Conservation (phyloP, 1,139 yeast species). For the Casaregolazyma suthepensis region DNA sequence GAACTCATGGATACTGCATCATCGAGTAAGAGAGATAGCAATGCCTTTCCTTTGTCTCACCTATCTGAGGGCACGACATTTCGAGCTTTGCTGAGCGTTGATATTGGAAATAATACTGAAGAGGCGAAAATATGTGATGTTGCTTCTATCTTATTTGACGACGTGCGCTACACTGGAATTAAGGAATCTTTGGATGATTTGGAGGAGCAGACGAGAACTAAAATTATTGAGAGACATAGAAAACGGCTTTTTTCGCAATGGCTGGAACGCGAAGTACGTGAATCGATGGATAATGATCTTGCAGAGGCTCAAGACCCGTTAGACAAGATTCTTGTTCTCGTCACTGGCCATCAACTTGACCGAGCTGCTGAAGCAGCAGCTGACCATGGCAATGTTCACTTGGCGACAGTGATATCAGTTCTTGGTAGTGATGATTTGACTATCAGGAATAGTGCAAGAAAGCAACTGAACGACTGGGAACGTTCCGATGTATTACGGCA, state of each 20-base stretch:
- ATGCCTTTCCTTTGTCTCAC: slow-evolving; percentile 6
- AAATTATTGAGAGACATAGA: slow-evolving; percentile 38
- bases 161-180: slow-evolving; percentile 19
- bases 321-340: slow-evolving; percentile 46
- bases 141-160: slow-evolving; percentile 56
- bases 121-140: slow-evolving; percentile 40
- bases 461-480: slow-evolving; percentile 53
- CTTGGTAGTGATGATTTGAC: slow-evolving; percentile 55
- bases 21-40: not conserved
- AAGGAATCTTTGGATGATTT: slow-evolving; percentile 5
- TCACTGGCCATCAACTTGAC: slow-evolving; percentile 53
- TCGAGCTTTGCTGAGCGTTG: slow-evolving; percentile 10
- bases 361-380: slow-evolving; percentile 60
- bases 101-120: not conserved
- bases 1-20: slow-evolving; percentile 1
- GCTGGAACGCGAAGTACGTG: slow-evolving; percentile 47
- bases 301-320: slow-evolving; percentile 33
- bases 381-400: slow-evolving; percentile 53
- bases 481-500: slow-evolving; percentile 35
- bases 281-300: slow-evolving; percentile 35
- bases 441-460: slow-evolving; percentile 47
- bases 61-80: slow-evolving; percentile 18
- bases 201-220: slow-evolving; percentile 22
- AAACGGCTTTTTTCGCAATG: slow-evolving; percentile 49
- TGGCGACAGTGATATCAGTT: slow-evolving; percentile 64